These are phyloP conservation scores for Syzygium aqueum DNA, from an alignment of 345 rosid species.

Conservation along the genomic window DNA sequence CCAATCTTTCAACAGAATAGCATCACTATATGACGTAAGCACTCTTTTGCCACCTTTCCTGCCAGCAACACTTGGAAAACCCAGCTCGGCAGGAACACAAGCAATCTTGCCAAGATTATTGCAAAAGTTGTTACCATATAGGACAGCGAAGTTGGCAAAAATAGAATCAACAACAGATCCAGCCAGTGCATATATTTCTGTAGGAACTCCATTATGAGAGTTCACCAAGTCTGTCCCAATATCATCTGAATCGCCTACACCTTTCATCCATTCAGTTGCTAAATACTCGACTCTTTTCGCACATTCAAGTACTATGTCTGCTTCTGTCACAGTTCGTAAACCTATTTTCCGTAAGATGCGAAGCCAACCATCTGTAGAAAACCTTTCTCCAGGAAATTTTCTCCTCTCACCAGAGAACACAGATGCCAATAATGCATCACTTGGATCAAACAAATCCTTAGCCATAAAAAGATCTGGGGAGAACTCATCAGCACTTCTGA, in stretches of 20 bases:
- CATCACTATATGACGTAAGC: slow-evolving; percentile 73
- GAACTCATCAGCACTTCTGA: slow-evolving; percentile 70
- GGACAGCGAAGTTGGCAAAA: slow-evolving; percentile 69
- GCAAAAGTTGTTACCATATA: slow-evolving; percentile 76
- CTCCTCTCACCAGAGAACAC: slow-evolving; percentile 79
- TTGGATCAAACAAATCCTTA: slow-evolving; percentile 82
- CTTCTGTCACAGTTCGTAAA: slow-evolving; percentile 61
- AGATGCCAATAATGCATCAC: slow-evolving; percentile 68
- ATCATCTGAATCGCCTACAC: slow-evolving; percentile 36
- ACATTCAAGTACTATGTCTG: slow-evolving; percentile 83
- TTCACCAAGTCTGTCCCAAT: slow-evolving; percentile 38
- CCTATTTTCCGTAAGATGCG: slow-evolving; percentile 72
- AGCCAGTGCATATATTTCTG: slow-evolving; percentile 68
- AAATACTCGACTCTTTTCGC: slow-evolving; percentile 71
- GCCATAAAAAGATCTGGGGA: slow-evolving; percentile 51
- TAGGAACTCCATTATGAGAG: slow-evolving; percentile 46
- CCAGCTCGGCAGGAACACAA: slow-evolving; percentile 80
- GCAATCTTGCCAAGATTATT: slow-evolving; percentile 67
- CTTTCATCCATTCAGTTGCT: slow-evolving; percentile 49
- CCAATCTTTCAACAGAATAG: slow-evolving; percentile 74
- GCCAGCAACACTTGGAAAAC: slow-evolving; percentile 63
- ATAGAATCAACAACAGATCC: slow-evolving; percentile 81
- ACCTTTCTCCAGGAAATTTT: slow-evolving; percentile 94
- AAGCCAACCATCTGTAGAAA: slow-evolving; percentile 75
- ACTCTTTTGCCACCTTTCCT: slow-evolving; percentile 63